Evolutionary conservation across 2,329 filamentous ascomycete species (phyloP), one percentile per base, ranked within the genome.

Genomic region (Aspergillus spinulosporus): DNA sequence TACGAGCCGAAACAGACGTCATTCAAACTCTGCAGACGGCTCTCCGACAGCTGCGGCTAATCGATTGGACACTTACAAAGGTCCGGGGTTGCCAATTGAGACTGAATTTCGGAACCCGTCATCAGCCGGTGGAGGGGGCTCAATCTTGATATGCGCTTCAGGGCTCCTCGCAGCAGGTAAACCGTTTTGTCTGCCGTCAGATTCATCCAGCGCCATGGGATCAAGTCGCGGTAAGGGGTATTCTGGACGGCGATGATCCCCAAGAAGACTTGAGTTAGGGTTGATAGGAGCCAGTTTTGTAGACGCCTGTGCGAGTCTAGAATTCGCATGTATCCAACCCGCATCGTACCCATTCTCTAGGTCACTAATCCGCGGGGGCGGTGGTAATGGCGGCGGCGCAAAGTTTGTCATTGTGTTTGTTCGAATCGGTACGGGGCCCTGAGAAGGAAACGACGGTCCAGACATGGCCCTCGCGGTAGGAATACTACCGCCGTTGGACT

Each of bases 321-420:
- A 76, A 72, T 88, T 86, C 60, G 80, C 83, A 79, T 82, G 85
- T 69, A 82, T 76, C 84, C 84, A 88, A 58, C 81, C 84, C 54
- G 81, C 78, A 71, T 88, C 86, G 64, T 82, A 78, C 36, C 83
- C 84, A 60, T 78, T 71, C 63, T 78, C 75, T 61, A 84, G 73
- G 58, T 84, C 81, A 62, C 78, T 76, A 57, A 88, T 80, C 67
- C 78, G 79, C 51, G 85, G 83, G 56, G 86, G 86, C 64, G 86
- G 86, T 64, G 86, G 86, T 65, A 88, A 77, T 49, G 85, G 84
- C 61, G 86, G 86, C 57, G 86, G 86, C 49, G 78, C 76, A 43
- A 71, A 68, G 49, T 73, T 67, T 57, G 74, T 69, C 52, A 66
- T 67, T 66, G 80, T 78, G 58, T 80, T 78, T 67, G 82, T 79